Evolutionary conservation across 2,329 filamentous ascomycete genomes (phyloP), one percentile per base, ranked within the genome.

Genomic region (Talaromyces marneffei): DNA sequence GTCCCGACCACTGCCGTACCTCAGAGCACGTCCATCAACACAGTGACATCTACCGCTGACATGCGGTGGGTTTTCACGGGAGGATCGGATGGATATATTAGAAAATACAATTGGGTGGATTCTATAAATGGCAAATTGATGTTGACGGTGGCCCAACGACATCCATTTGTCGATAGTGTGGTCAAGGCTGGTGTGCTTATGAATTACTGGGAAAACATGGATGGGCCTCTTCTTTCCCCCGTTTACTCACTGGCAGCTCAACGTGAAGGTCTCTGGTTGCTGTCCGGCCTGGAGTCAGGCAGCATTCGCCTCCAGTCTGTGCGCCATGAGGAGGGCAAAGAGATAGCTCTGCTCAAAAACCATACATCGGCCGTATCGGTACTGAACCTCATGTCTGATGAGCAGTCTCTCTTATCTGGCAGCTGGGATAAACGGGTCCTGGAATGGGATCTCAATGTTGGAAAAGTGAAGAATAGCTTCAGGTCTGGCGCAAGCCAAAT

Each of bases 131-230:
- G 92, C 65, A 97, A 96, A 77, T 85, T 94, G 33, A 87, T 93
- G 63, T 80, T 99, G 68, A 99, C 94, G 0, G 94, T 99, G 4
- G 94, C 94, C 33, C 94, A 99, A 78, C 84, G 90, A 54, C 94
- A 99, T 72, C 94, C 94, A 0, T 99, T 97, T 69, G 94, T 99
- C 42, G 94, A 99, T 73, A 96, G 91, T 68, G 94, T 99, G 46
- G 91, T 91, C 60, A 99, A 99, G 75, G 92, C 93, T 2, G 94
- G 92, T 1, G 90, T 96, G 5, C 78, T 97, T 54, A 87, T 97
- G 83, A 96, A 90, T 57, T 99, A 99, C 74, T 99, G 94, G 94
- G 94, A 97, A 74, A 99, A 97, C 69, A 92, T 97, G 73, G 93
- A 99, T 71, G 85, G 86, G 2, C 76, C 77, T 50, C 72, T 75